These are phyloP conservation scores for Erigeron philadelphicus DNA, from an alignment of 140 eudicot genomes.

Conservation along the genomic window DNA sequence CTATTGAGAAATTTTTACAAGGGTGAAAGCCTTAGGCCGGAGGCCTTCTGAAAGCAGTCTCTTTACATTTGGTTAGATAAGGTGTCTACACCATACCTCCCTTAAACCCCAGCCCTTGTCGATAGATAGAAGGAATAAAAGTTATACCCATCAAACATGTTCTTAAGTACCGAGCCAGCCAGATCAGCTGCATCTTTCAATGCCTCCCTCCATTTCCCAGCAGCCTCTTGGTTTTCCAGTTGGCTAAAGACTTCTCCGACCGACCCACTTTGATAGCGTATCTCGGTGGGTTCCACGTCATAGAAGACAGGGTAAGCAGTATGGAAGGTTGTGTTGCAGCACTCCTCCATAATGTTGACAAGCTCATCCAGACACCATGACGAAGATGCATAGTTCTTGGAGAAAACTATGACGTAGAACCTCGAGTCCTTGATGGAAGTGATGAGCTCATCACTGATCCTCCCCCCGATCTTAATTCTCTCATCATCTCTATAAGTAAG, in stretches of 20 bases:
- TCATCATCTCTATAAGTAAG: conserved; percentile 18
- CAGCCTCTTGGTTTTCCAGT: conserved; percentile 5
- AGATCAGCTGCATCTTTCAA: conserved; percentile 18
- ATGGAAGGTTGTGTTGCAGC: conserved; percentile 11
- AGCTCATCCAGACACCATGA: conserved; percentile 31
- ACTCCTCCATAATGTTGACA: conserved; percentile 23
- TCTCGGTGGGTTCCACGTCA: conserved; percentile 25
- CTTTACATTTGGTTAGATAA: too few relatives aligned
- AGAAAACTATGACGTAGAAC: conserved; percentile 19
- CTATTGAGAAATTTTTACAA: too few relatives aligned
- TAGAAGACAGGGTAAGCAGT: conserved; percentile 26
- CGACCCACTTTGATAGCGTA: conserved; percentile 23
- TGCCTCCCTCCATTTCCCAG: conserved; percentile 20
- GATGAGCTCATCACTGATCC: conserved; percentile 19
- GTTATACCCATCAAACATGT: conserved; percentile 16
- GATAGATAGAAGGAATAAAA: background rate
- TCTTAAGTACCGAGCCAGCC: conserved; percentile 21
- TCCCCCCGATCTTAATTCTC: conserved; percentile 6
- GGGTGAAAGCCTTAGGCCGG: too few relatives aligned
- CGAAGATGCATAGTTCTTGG: conserved; percentile 24
- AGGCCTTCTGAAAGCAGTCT: too few relatives aligned
- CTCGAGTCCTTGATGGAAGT: conserved; percentile 20
- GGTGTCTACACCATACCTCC: too few relatives aligned
- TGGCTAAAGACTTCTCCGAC: conserved; percentile 21
- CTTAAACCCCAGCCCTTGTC: too few relatives aligned